Conservation (phyloP, 208 protist genomes). For the Trypanosoma grayi region DNA sequence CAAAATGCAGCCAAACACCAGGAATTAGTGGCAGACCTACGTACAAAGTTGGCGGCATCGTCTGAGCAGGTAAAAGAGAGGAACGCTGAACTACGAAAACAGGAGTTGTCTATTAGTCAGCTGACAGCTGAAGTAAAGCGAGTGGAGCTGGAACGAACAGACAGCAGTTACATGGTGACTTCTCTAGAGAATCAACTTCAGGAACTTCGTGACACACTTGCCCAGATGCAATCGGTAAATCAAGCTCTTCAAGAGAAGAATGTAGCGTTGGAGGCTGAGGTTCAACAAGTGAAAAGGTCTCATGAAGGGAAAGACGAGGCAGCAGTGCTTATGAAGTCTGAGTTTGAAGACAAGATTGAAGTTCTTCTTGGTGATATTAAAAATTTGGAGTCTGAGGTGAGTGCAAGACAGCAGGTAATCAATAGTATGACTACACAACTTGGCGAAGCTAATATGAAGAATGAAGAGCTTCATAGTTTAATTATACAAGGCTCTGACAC, state of each 20-base stretch:
- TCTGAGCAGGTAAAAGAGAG: conserved; percentile 68
- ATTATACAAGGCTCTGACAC: conserved; percentile 55
- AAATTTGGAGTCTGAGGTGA: conserved; percentile 50
- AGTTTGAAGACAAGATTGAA: conserved; percentile 45
- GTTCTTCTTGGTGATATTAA: conserved; percentile 32
- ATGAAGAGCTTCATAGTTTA: conserved; percentile 44
- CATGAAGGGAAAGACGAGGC: conserved; percentile 55
- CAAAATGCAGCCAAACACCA: conserved; percentile 46
- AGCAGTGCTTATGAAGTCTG: conserved; percentile 46
- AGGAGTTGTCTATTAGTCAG: conserved; percentile 63
- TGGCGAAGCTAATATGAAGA: conserved; percentile 49
- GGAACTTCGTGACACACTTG: conserved; percentile 6
- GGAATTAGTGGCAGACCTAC: conserved; percentile 51
- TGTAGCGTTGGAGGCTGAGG: conserved; percentile 40
- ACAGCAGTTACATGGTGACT: conserved; percentile 40
- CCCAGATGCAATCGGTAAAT: not conserved
- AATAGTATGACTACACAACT: conserved; percentile 66
- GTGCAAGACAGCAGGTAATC: conserved; percentile 50
- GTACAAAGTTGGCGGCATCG: conserved; percentile 35
- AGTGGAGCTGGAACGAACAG: conserved; percentile 43
- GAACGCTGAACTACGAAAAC: conserved; percentile 50
- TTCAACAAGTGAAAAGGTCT: conserved; percentile 35
- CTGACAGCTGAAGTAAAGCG: conserved; percentile 61
- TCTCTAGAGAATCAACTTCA: conserved; percentile 22
- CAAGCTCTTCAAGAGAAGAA: conserved; percentile 8